A percentile compares a stretch with the other conserved stretches of the same genome.
These are phyloP conservation scores for Colletotrichum chrysophilum DNA, from an alignment of 2,329 filamentous ascomycete species.

Conservation along the genomic window DNA sequence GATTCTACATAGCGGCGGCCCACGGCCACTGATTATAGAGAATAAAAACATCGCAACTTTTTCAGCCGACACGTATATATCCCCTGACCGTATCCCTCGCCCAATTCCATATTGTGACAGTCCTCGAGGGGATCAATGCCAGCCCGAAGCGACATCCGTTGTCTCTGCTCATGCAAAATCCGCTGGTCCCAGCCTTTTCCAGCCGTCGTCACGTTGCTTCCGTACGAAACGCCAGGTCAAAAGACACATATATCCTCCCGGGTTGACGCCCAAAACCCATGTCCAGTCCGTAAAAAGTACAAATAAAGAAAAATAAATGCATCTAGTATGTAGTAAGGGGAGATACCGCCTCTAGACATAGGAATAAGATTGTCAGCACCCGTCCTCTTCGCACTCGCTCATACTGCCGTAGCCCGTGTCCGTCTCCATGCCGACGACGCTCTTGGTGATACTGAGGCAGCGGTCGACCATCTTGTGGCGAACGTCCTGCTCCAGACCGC, in stretches of 20 bases:
- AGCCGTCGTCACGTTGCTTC: slow-evolving; percentile 14
- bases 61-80: slow-evolving; percentile 3
- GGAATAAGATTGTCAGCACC: slow-evolving; percentile 5
- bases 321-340: slow-evolving; percentile 9
- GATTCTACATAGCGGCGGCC: slow-evolving; percentile 12
- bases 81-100: background rate
- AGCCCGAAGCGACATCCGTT: background rate
- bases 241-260: background rate
- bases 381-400: slow-evolving; percentile 51
- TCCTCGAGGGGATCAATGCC: background rate
- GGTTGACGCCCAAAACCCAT: background rate
- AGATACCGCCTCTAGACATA: background rate
- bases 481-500: slow-evolving; percentile 55
- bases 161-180: slow-evolving; percentile 10
- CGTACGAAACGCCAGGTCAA: slow-evolving; percentile 5
- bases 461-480: slow-evolving; percentile 59
- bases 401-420: slow-evolving; percentile 67
- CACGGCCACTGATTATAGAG: slow-evolving; percentile 1
- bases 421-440: slow-evolving; percentile 62
- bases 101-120: background rate
- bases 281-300: slow-evolving; percentile 7
- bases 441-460: slow-evolving; percentile 61
- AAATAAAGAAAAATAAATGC: background rate
- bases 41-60: slow-evolving; percentile 3
- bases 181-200: slow-evolving; percentile 17